phyloP scores from a whole-genome alignment of 495 filamentous ascomycete genomes.

The Penicillium paradoxum region DNA sequence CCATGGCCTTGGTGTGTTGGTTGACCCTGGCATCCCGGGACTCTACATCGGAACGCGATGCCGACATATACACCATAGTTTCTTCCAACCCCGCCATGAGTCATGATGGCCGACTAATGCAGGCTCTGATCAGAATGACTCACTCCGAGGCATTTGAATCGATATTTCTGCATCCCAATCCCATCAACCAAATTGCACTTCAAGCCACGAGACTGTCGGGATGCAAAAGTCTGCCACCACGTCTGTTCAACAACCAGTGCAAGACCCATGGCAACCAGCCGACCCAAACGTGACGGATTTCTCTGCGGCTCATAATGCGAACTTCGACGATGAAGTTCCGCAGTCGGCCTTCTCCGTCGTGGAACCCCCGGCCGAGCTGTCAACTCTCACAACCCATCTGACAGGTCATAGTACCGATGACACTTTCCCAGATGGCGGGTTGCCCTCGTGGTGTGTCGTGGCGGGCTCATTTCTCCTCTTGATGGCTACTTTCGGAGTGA shows the following conservation, averaged over 20 bases:
- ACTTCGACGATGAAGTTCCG: conserved; percentile 12
- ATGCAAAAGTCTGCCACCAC: not conserved
- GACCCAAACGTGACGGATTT: not conserved
- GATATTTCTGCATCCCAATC: not conserved
- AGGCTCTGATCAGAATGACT: not conserved
- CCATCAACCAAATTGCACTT: not conserved
- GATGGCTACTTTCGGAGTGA: conserved; percentile 56
- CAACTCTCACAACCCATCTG: conserved; percentile 18
- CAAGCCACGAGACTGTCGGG: not conserved
- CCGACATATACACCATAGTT: not conserved
- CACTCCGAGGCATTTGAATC: not conserved
- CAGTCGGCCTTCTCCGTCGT: conserved; percentile 19
- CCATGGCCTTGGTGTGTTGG: not conserved
- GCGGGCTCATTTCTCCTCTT: conserved; percentile 59
- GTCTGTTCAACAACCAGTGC: not conserved
- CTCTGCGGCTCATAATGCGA: not conserved
- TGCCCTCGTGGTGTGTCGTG: conserved; percentile 58
- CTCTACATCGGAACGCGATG: not conserved
- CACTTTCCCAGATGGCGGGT: conserved; percentile 58
- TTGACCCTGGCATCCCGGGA: not conserved
- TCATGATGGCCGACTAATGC: not conserved
- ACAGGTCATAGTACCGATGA: conserved; percentile 21
- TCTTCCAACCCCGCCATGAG: not conserved
- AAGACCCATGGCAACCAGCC: not conserved
- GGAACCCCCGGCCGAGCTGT: conserved; percentile 18